Conservation (phyloP, 148 eudicot genomes). For the Silene uniflora region DNA sequence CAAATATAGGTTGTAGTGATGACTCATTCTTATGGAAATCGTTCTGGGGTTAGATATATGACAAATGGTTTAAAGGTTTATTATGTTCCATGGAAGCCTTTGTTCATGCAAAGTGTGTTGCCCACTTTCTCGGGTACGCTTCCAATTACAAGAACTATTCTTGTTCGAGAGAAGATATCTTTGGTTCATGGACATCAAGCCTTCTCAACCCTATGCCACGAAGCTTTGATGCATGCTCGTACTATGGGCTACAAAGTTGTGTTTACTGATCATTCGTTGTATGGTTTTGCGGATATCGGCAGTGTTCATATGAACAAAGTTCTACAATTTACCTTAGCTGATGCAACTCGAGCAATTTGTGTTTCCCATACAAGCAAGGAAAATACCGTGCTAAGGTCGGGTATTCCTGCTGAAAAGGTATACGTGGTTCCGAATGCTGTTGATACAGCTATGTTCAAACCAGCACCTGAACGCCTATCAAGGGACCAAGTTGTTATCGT, state of each 20-base stretch:
- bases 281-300: constrained; percentile 94
- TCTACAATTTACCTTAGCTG: constrained; percentile 87
- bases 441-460: constrained; percentile 96
- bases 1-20: constrained; percentile 70
- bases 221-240: constrained; percentile 97
- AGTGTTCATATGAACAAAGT: constrained; percentile 99
- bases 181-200: constrained; percentile 99
- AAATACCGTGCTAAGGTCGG: constrained; percentile 89
- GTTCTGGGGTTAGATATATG: constrained; percentile 94
- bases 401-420: constrained; percentile 83
- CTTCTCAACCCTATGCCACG: constrained; percentile 95
- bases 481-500: constrained; percentile 70
- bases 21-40: constrained; percentile 94
- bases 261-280: constrained; percentile 96
- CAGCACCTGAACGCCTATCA: constrained; percentile 63
- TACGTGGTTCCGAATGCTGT: constrained; percentile 96
- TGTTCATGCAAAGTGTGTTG: constrained; percentile 84
- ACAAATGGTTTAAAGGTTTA: constrained; percentile 87
- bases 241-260: constrained; percentile 96
- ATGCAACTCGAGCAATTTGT: constrained; percentile 88
- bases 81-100: constrained; percentile 93
- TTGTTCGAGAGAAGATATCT: constrained; percentile 79
- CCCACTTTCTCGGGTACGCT: constrained; percentile 92
- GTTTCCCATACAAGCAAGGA: constrained; percentile 99
- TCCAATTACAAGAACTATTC: constrained; percentile 76